phyloP scores from a whole-genome alignment of 345 rosid genomes.

The Corchorus capsularis region DNA sequence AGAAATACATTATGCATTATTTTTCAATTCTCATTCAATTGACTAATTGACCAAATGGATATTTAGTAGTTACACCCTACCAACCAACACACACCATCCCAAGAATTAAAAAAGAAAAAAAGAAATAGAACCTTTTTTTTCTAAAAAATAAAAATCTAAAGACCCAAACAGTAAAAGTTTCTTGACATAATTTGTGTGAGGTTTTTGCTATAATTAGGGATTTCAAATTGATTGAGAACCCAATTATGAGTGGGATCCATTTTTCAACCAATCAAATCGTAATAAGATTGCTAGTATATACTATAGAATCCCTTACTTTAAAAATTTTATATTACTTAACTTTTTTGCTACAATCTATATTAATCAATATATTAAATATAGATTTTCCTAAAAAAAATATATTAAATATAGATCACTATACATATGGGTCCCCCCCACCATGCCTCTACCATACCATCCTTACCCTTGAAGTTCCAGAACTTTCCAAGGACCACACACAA shows the following conservation, averaged over 20 bases:
- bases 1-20: too few relatives aligned
- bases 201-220: neutral
- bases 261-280: neutral
- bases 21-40: too few relatives aligned
- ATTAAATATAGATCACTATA: too few relatives aligned
- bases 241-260: neutral
- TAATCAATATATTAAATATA: too few relatives aligned
- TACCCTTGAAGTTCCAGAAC: slow-evolving; percentile 6
- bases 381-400: too few relatives aligned
- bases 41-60: too few relatives aligned
- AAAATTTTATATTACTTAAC: too few relatives aligned
- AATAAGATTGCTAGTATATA: too few relatives aligned
- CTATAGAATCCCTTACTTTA: neutral
- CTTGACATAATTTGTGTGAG: neutral
- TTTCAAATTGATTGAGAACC: neutral
- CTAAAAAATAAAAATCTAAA: too few relatives aligned
- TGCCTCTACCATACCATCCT: neutral
- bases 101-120: too few relatives aligned
- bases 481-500: neutral
- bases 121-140: too few relatives aligned
- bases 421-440: neutral
- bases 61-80: neutral
- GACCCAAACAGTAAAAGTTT: neutral
- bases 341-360: too few relatives aligned
- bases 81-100: neutral